phyloP scores from a whole-genome alignment of 441 rosid genomes.

The Arabidopsis hybrid region DNA sequence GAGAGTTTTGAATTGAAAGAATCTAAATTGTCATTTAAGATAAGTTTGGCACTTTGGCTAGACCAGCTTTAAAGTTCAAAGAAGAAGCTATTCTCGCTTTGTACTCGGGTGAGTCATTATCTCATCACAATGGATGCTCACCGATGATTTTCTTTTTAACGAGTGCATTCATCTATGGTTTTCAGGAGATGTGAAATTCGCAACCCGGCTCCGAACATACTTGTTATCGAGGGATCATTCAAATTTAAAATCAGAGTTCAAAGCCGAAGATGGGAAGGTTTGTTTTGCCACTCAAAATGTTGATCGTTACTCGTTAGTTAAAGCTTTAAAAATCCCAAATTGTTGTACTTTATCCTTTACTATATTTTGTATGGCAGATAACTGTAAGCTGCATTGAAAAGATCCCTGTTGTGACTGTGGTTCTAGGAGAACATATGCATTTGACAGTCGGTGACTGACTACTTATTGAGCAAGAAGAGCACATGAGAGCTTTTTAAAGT shows the following conservation, averaged over 20 bases:
- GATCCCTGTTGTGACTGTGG: constrained; percentile 57
- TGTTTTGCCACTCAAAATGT: constrained; percentile 13
- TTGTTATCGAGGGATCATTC: constrained; percentile 65
- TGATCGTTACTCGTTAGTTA: no score
- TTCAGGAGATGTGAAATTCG: constrained; percentile 46
- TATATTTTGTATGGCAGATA: constrained; percentile 51
- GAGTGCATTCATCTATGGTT: no score
- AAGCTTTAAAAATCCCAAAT: no score
- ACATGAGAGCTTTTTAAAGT: not conserved
- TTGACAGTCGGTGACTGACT: constrained; percentile 67
- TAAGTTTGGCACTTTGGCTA: constrained; percentile 66
- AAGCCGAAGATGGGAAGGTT: constrained; percentile 77
- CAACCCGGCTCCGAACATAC: constrained; percentile 59
- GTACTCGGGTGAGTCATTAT: constrained; percentile 58
- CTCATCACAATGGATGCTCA: not conserved
- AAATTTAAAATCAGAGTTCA: constrained; percentile 73
- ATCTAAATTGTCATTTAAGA: constrained; percentile 50
- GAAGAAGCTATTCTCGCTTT: constrained; percentile 63
- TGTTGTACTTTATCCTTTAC: no score
- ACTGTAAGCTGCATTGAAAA: constrained; percentile 64
- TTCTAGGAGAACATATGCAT: constrained; percentile 63
- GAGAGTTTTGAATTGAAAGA: not conserved
- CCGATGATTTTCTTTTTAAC: constrained; percentile 1
- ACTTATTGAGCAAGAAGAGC: constrained; percentile 37
- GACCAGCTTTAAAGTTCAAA: constrained; percentile 65